Evolutionary conservation across 306 rosid species (phyloP), one percentile per base, ranked within the genome.

Genomic region (Luffa aegyptiaca): DNA sequence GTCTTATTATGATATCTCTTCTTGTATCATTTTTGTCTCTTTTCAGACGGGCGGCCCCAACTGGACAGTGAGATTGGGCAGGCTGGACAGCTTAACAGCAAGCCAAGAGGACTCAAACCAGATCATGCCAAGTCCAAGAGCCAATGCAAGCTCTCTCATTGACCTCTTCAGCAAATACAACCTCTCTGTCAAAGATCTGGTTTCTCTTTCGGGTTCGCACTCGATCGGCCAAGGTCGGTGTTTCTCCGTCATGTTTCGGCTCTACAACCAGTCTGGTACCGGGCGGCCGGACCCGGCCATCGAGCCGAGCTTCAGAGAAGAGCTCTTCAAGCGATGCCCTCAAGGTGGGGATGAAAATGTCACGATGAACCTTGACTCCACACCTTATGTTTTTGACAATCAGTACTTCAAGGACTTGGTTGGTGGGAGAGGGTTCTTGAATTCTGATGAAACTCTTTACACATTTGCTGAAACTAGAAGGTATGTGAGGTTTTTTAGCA

Each of bases 331-430:
- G 76, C 86, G 87, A 12, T 94, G 97, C 55, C 97, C 97, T 0
- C 58, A 75, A 17, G 52, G 75, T 42, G 97, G 86, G 17, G 97
- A 91, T 81, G 96, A 90, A 65, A 90, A 94, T 64, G 84, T 86
- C 52, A 94, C 98, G 0, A 93, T 85, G 5, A 82, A 85, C 81
- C 93, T 94, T 36, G 98, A 94, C 80, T 84, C 93, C 37, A 94
- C 97, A 0, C 98, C 98, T 2, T 11, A 5, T 33, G 16, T 86
- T 4, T 94, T 94, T 45, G 97, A 94, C 81, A 94, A 91, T 78
- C 98, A 89, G 41, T 94, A 94, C 79, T 94, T 91, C 90, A 91
- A 90, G 90, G 95, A 94, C 86, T 89, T 94, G 87, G 95, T 83
- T 73, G 80, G 76, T 20, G 92, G 97, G 26, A 86, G 93, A 51